phyloP scores from a whole-genome alignment of 139 green algal genomes.

The Klebsormidium nitens region DNA sequence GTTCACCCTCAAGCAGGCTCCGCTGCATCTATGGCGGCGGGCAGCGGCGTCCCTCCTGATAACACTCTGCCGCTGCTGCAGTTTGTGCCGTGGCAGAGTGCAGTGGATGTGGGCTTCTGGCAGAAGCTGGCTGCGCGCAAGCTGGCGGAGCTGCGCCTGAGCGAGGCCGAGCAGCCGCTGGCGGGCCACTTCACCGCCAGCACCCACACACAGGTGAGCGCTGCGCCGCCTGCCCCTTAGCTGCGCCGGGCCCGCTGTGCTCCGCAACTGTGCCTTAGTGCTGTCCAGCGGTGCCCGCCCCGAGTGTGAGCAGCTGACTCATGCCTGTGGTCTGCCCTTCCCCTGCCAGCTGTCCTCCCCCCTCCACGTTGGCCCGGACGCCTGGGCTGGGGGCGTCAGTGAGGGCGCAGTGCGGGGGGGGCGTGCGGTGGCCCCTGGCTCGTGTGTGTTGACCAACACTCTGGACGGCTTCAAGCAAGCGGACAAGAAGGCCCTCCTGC shows the following conservation, averaged over 20 bases:
- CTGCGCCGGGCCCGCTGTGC: too few species aligned
- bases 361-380: neutral
- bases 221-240: conserved; percentile 8
- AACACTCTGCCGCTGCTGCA: conserved; percentile 12
- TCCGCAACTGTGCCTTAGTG: neutral
- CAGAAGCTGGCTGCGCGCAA: conserved; percentile 63
- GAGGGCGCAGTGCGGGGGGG: neutral
- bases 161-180: conserved; percentile 47
- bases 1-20: too few species aligned
- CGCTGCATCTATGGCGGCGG: too few species aligned
- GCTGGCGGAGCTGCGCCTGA: conserved; percentile 53
- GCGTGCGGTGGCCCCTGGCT: neutral
- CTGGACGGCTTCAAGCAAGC: conserved; percentile 56
- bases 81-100: conserved; percentile 56
- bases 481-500: conserved; percentile 36
- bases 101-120: conserved; percentile 78
- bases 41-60: too few species aligned
- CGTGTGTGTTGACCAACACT: conserved; percentile 65
- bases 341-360: neutral
- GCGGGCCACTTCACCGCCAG: neutral
- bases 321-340: neutral
- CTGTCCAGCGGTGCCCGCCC: neutral
- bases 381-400: neutral
- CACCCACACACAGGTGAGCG: neutral
- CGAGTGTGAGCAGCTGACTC: neutral